Evolutionary conservation across 176 grass and related monocot species (phyloP).

Genomic region (Cocos nucifera): DNA sequence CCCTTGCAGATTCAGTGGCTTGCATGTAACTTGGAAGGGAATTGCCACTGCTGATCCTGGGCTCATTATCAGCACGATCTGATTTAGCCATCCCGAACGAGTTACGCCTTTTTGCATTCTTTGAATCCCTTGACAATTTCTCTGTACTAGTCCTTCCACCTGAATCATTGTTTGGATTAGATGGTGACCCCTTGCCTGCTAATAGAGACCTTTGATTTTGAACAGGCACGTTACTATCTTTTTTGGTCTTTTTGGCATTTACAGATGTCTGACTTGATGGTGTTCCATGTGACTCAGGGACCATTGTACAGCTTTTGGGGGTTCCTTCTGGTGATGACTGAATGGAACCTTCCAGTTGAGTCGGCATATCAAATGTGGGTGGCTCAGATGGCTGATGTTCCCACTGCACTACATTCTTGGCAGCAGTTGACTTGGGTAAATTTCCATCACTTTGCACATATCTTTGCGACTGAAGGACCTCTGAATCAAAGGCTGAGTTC

Average conservation of each 20-base stretch:
- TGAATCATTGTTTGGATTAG: conserved; percentile 48
- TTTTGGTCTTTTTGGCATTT: conserved; percentile 63
- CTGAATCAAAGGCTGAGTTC: conserved; percentile 6
- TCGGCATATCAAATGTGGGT: conserved; percentile 20
- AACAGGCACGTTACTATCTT: conserved; percentile 5
- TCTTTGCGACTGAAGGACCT: conserved; percentile 9
- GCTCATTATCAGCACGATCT: conserved; percentile 49
- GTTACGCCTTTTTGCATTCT: conserved; percentile 38
- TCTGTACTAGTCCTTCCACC: conserved; percentile 50
- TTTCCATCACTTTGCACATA: conserved; percentile 19
- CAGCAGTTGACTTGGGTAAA: conserved; percentile 9
- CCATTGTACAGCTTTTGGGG: conserved; percentile 42
- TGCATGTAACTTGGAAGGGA: conserved; percentile 94
- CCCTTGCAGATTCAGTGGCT: conserved; percentile 84
- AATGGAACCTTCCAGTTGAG: conserved; percentile 29
- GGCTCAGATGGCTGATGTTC: conserved; percentile 26
- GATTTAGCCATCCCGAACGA: conserved; percentile 31
- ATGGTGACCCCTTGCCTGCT: conserved; percentile 45
- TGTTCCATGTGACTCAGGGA: conserved; percentile 49
- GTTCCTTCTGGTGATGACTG: conserved; percentile 46
- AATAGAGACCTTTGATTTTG: conserved; percentile 33
- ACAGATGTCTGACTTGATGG: conserved; percentile 86
- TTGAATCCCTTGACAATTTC: conserved; percentile 53
- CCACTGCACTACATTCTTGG: conserved; percentile 11
- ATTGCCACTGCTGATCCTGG: conserved; percentile 68